Base-by-base conservation (phyloP, 768 basidiomycete species). In the Vararia minispora region DNA sequence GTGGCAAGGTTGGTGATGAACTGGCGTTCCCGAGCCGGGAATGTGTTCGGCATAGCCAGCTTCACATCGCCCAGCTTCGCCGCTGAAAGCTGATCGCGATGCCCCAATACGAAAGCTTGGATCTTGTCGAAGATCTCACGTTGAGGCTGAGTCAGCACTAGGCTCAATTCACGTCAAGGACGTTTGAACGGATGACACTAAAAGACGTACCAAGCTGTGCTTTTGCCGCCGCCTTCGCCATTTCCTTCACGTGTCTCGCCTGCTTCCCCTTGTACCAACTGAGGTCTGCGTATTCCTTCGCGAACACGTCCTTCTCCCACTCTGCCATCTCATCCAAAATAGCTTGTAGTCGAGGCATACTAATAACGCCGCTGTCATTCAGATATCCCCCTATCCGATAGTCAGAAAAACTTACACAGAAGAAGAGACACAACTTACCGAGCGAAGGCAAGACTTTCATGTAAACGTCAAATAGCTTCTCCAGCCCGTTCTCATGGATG, bases 201-300 rank as follows among this genome's bases (percentile, higher is more conserved):
- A 20, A 35, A 33, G 11, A 66, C 72, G 27, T 44, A 89, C 88
- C 72, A n/a, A 88, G 59, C 39, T 74, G 71, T 3, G 65, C 63
- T 55, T 64, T 71, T 54, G 66, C 77, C 52, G 59, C 66, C 21
- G 67, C 76, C 42, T 65, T 59, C 52, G 82, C 82, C 63, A 76
- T 65, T 48, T 76, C 75, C 43, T 74, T 71, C 30, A 72, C 58
- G 50, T 81, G 73, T 56, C 81, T 88, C 27, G 62, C 63, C 54
- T 91, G 89, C 63, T 97, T 95, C 10, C 91, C 88, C 61, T 90
- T 92, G 58, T 83, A 85, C 88, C 90, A 97, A 50, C 80, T 91
- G 49, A 76, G 45, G 54, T 98, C 94, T 6, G 80, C 76, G 48
- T 81, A 85, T 55, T 94, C 92, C 59, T 77, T 83, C 68, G 95